Evolutionary conservation across 257 asterid species (phyloP), one percentile per base, ranked within the genome.

Genomic region (Ocimum tenuiflorum): DNA sequence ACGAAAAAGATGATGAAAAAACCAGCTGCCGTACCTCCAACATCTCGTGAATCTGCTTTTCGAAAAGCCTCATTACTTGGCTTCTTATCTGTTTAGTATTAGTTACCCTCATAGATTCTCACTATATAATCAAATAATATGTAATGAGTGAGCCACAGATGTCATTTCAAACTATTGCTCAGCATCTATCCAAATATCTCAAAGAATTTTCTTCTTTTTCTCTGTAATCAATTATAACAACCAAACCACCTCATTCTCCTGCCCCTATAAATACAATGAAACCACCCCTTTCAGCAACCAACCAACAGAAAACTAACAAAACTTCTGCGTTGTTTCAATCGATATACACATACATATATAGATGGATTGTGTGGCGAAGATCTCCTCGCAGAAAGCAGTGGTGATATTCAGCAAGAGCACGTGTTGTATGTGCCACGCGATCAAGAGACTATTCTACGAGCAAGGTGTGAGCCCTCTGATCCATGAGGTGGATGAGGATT

Each of bases 401-500:
- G 92, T 88, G 84, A 86, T 88, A 18, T 88, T 88, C 74, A 86
- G 91, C 73, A 83, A 85, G 89, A 83, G 89, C 58, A 72, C 94
- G 1, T 88, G 96, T 42, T 88, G 94, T 78, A 86, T 89, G 95
- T 89, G 96, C 75, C 96, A 89, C 67, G 88, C 95, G 15, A 84
- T 89, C 65, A 85, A 85, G 78, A 77, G 89, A 54, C 74, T 89
- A 6, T 89, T 86, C 69, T 80, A 86, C 13, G 91, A 89, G 60
- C 92, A 81, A 79, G 96, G 95, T 0, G 96, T 86, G 67, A 88
- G 85, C 76, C 96, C 88, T 12, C 60, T 89, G 83, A 62, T 89
- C 63, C 73, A 73, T 65, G 94, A 89, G 71, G 66, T 89, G 0
- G 96, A 86, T 46, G 80, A 86, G 65, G 91, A 82, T 13, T 52